phyloP scores from a whole-genome alignment of 768 basidiomycete species.

The Naganishia friedmannii region DNA sequence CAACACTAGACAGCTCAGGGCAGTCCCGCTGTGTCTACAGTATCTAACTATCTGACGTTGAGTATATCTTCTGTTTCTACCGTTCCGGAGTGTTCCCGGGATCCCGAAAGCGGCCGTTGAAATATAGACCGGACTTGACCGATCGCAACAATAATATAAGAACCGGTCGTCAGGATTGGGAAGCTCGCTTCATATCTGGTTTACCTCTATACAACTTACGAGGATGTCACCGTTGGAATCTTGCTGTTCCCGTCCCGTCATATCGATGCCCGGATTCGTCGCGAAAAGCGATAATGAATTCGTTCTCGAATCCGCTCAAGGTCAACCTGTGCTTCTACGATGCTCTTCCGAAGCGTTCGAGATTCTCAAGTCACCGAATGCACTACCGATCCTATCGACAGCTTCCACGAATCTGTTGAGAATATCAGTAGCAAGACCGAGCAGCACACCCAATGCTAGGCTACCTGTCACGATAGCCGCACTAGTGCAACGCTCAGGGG shows the following conservation, averaged over 20 bases:
- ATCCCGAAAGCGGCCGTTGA: too few species aligned
- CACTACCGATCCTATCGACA: neutral
- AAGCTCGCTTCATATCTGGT: too few species aligned
- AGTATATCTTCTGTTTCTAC: neutral
- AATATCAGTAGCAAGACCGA: slow-evolving; percentile 1
- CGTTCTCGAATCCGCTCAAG: slow-evolving; percentile 9
- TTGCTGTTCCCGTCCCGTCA: neutral
- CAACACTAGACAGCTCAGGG: too few species aligned
- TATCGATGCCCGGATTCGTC: slow-evolving; percentile 7
- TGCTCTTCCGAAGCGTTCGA: slow-evolving; percentile 2
- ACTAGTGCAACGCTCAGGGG: neutral
- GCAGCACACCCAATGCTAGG: neutral
- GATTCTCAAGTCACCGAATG: neutral
- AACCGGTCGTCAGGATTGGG: too few species aligned
- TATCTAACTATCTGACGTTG: neutral
- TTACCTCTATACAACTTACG: too few species aligned
- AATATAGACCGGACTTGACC: neutral
- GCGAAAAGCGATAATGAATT: slow-evolving; percentile 2
- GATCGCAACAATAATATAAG: neutral
- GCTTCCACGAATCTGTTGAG: neutral
- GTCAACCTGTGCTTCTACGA: slow-evolving; percentile 6
- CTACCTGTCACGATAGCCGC: slow-evolving; percentile 18
- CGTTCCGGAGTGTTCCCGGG: neutral
- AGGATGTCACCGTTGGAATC: neutral
- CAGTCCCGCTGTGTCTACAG: neutral